Evolutionary conservation across 2,329 filamentous ascomycete genomes (phyloP).

Genomic region (Endocalyx cinctus): DNA sequence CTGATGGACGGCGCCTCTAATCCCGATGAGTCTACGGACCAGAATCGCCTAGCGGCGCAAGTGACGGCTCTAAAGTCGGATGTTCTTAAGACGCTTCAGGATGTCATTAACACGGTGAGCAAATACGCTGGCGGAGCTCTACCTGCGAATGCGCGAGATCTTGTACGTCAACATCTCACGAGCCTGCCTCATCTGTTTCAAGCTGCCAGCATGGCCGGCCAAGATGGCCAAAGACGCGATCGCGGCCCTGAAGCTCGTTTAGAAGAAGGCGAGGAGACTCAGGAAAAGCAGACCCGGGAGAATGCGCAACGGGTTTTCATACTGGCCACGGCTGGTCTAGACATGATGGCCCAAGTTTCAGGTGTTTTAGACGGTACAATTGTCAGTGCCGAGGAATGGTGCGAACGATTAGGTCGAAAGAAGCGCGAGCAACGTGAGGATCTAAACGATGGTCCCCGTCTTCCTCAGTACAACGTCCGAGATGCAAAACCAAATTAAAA

Average conservation of each 20-base stretch:
- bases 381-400: slow-evolving; percentile 87
- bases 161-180: slow-evolving; percentile 80
- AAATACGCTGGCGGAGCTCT: slow-evolving; percentile 88
- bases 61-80: slow-evolving; percentile 67
- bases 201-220: slow-evolving; percentile 54
- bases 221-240: slow-evolving; percentile 24
- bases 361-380: slow-evolving; percentile 86
- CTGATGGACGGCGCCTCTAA: slow-evolving; percentile 17
- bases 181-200: slow-evolving; percentile 81
- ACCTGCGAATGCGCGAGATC: slow-evolving; percentile 77
- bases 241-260: slow-evolving; percentile 19
- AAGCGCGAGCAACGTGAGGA: slow-evolving; percentile 28
- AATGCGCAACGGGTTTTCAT: slow-evolving; percentile 75
- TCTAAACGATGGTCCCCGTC: slow-evolving; percentile 12
- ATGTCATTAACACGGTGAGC: slow-evolving; percentile 78
- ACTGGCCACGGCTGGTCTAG: slow-evolving; percentile 82
- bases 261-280: slow-evolving; percentile 32
- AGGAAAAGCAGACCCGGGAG: slow-evolving; percentile 42
- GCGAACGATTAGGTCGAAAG: slow-evolving; percentile 64
- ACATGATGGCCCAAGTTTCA: slow-evolving; percentile 91
- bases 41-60: slow-evolving; percentile 49
- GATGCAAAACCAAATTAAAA: too few species aligned
- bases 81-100: slow-evolving; percentile 73
- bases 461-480: too few species aligned
- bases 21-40: slow-evolving; percentile 32